Evolutionary conservation across 73 alveolate species (phyloP).

Genomic region (Diophrys appendiculata): DNA sequence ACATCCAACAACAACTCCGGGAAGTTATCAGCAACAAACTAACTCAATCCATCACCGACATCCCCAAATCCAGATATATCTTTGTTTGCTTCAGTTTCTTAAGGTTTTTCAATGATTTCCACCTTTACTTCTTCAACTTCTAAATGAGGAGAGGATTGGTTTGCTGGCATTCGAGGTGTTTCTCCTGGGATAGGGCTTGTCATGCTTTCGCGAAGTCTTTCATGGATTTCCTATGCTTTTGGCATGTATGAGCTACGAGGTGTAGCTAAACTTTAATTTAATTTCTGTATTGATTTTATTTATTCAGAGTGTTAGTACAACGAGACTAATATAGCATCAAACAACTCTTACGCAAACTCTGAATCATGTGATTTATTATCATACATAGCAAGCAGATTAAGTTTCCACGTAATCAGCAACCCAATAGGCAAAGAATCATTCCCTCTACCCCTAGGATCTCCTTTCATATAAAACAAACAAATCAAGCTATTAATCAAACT

Average conservation of each 20-base stretch:
- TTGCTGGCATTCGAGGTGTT: too few species aligned
- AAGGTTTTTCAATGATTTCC: neutral
- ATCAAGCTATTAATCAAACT: constrained; percentile 56
- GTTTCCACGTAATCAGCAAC: constrained; percentile 62
- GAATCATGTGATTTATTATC: constrained; percentile 53
- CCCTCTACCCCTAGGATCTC: constrained; percentile 85
- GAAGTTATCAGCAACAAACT: neutral
- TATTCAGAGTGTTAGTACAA: neutral
- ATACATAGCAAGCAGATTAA: constrained; percentile 45
- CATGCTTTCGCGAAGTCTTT: neutral
- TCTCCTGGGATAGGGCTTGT: neutral
- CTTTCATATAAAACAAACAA: constrained; percentile 37
- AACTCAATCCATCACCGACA: neutral
- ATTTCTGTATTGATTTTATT: neutral
- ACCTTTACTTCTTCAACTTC: neutral
- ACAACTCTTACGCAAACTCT: constrained; percentile 55
- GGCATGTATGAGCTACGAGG: neutral
- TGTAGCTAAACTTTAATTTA: neutral
- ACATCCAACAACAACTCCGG: neutral
- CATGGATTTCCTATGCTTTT: neutral
- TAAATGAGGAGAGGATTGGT: too few species aligned
- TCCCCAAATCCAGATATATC: neutral
- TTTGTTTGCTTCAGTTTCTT: neutral
- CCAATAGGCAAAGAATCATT: constrained; percentile 34
- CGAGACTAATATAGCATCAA: constrained; percentile 34